Evolutionary conservation across 225 moss, liverwort and hornwort species (phyloP).

Genomic region (Asterella californica): DNA sequence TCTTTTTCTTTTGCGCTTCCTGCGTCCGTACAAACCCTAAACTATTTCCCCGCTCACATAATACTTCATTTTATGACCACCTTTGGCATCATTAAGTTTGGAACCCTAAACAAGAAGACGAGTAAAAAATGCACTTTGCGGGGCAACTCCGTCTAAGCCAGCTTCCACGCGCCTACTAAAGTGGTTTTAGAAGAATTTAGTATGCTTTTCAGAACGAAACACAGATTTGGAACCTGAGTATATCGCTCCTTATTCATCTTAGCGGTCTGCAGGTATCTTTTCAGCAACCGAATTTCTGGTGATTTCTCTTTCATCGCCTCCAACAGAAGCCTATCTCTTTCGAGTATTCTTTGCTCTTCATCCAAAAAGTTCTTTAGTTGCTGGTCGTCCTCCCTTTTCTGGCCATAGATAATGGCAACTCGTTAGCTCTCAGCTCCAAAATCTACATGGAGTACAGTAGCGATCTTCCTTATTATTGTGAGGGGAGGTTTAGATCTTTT

Average conservation of each 20-base stretch:
- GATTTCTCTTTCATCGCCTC: constrained; percentile 48
- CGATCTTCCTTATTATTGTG: neutral
- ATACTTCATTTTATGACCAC: neutral
- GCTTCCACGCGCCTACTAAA: neutral
- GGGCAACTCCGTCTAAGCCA: neutral
- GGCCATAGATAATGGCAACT: neutral
- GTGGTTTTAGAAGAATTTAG: neutral
- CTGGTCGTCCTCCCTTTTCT: constrained; percentile 41
- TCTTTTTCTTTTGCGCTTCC: neutral
- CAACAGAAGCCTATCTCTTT: constrained; percentile 39
- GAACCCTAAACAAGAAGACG: too few relatives aligned
- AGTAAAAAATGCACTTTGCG: neutral
- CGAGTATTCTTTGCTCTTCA: constrained; percentile 34
- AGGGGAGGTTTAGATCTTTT: neutral
- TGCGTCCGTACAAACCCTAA: neutral
- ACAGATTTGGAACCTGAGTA: constrained; percentile 28
- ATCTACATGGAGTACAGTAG: neutral
- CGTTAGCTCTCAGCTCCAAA: neutral
- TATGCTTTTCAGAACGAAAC: neutral
- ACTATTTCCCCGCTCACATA: neutral
- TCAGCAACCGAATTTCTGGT: constrained; percentile 44
- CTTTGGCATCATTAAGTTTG: too few relatives aligned
- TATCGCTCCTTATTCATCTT: constrained; percentile 53
- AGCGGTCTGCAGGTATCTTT: constrained; percentile 37
- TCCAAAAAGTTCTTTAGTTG: constrained; percentile 29